phyloP scores from a whole-genome alignment of 257 asterid genomes.

The Prunella vulgaris region DNA sequence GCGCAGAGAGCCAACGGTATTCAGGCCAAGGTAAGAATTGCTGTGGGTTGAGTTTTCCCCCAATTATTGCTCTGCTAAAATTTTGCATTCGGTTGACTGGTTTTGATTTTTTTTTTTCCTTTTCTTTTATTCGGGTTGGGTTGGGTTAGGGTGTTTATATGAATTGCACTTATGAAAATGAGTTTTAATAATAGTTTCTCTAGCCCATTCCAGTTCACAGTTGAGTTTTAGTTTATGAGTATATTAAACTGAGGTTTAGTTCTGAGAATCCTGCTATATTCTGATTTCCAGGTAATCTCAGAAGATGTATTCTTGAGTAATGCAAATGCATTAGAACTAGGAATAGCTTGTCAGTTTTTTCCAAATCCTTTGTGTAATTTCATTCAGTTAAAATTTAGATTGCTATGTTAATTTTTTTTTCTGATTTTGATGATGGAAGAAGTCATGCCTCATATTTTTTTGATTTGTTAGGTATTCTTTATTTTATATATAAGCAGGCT shows the following conservation, averaged over 20 bases:
- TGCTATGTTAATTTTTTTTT: not conserved
- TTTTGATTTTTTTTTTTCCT: not conserved
- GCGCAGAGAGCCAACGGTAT: slow-evolving; percentile 76
- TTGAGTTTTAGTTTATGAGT: not conserved
- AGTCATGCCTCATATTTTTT: not conserved
- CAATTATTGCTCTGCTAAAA: not conserved
- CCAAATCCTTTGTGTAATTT: not conserved
- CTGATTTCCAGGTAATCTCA: not conserved
- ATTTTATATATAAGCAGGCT: not conserved
- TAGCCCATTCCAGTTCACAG: not conserved
- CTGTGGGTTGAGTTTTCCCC: not conserved
- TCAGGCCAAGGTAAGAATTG: slow-evolving; percentile 63
- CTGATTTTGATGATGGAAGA: slow-evolving; percentile 1
- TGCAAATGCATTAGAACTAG: not conserved
- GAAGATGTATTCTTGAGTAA: not conserved
- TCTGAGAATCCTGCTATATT: not conserved
- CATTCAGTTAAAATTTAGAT: not conserved
- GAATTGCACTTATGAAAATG: not conserved
- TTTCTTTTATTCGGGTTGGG: not conserved
- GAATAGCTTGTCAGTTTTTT: not conserved
- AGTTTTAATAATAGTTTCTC: not conserved
- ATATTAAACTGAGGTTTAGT: not conserved
- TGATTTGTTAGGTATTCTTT: not conserved
- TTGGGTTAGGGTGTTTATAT: not conserved
- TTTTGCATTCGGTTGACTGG: not conserved